Base-by-base conservation (phyloP, 495 filamentous ascomycete species). In the Extremus antarcticus region DNA sequence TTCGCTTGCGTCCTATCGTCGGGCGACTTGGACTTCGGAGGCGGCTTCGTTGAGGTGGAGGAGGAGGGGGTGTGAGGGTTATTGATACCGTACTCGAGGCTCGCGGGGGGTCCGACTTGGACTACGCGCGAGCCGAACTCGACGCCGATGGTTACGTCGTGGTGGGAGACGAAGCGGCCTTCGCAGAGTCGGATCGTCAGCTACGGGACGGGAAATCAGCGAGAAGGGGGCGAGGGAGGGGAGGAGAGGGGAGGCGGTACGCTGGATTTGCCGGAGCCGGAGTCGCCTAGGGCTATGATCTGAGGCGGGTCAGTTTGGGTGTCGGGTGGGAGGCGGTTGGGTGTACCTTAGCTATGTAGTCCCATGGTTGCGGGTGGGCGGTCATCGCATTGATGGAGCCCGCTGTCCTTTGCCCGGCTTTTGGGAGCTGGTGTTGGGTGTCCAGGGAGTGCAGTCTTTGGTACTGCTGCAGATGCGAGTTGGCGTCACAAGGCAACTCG, bases 271-370 rank as follows among this genome's bases (percentile, higher is more conserved):
- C 91, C 91, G 63, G 86, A 91, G 60, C 88, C 92, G 17, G 83
- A 88, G 72, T 96, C 92, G 67, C 92, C 92, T 65, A 98, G 89
- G 72, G 88, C 94, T 66, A 96, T 90, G 65, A 98, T 85, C 39
- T n/a, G n/a, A n/a, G n/a, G n/a, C n/a, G n/a, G n/a, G n/a, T n/a
- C n/a, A n/a, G 35, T 40, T 40, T 40, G 10, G 35, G 10, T 10
- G n/a, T 40, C 9, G n/a, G n/a, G 9, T 40, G 35, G 10, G 10
- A 40, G n/a, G 35, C 9, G 9, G 35, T 40, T 40, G 73, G n/a
- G n/a, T n/a, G n/a, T n/a, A n/a, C n/a, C n/a, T 96, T 96, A 69
- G 90, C 90, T 66, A 96, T 96, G 75, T 94, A 96, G 74, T 96
- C 88, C 90, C 90, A 96, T 75, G 90, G 78, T 68, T 80, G 80